Percentiles rank a stretch among this genome's conserved stretches.
These are phyloP conservation scores for Caloboletus firmus DNA, from an alignment of 1,284 basidiomycete genomes.

Conservation along the genomic window DNA sequence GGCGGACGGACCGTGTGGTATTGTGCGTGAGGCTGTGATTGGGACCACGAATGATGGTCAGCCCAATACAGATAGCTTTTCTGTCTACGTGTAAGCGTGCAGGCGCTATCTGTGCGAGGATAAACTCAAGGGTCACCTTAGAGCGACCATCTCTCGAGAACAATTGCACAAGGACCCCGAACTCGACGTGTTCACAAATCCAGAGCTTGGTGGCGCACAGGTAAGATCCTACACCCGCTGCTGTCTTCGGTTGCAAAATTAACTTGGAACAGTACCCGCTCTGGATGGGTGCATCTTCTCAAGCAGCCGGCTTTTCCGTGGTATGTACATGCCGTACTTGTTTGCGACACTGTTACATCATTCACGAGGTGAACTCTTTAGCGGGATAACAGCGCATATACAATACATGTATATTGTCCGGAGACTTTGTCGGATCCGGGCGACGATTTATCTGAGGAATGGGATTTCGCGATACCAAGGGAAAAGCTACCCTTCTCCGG, in stretches of 20 bases:
- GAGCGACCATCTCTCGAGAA: slow-evolving; percentile 38
- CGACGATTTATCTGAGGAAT: slow-evolving; percentile 2
- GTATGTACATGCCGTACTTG: slow-evolving; percentile 6
- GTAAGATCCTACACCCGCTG: slow-evolving; percentile 6
- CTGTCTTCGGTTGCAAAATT: background rate
- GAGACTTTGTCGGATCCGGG: slow-evolving; percentile 2
- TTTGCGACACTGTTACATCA: background rate
- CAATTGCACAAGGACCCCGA: slow-evolving; percentile 37
- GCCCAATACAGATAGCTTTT: slow-evolving; percentile 30
- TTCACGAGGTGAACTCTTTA: slow-evolving; percentile 1
- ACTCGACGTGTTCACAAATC: slow-evolving; percentile 17
- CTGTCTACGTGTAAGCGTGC: slow-evolving; percentile 19
- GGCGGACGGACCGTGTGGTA: slow-evolving; percentile 36
- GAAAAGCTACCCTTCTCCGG: slow-evolving; percentile 15
- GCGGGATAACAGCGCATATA: slow-evolving; percentile 17
- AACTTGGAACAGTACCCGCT: slow-evolving; percentile 34
- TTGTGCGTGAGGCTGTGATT: slow-evolving; percentile 18
- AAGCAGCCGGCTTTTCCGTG: slow-evolving; percentile 29
- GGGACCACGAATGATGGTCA: slow-evolving; percentile 23
- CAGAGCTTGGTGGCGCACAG: slow-evolving; percentile 27
- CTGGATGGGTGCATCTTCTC: slow-evolving; percentile 38
- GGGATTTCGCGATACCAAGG: slow-evolving; percentile 9
- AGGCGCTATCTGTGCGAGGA: background rate
- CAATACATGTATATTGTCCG: slow-evolving; percentile 19
- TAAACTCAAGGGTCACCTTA: slow-evolving; percentile 13